Conservation (phyloP, 2,329 filamentous ascomycete genomes). For the Septoria linicola region DNA sequence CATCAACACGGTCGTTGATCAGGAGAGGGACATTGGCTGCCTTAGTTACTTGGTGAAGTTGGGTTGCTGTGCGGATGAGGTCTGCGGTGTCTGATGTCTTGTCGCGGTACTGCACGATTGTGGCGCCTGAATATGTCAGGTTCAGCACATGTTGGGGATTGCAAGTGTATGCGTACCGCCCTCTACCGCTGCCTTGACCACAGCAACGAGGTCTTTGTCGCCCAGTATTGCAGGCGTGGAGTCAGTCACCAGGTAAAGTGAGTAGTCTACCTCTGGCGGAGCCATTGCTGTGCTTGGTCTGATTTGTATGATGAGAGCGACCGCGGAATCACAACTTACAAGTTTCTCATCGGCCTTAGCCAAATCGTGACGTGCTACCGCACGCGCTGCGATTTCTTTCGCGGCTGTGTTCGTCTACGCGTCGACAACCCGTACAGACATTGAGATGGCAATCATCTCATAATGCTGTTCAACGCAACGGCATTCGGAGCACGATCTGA, state of each 20-base stretch:
- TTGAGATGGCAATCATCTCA: too few relatives aligned
- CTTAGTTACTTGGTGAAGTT: slow-evolving; percentile 69
- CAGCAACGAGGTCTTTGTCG: slow-evolving; percentile 63
- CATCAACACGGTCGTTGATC: slow-evolving; percentile 90
- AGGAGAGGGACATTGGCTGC: slow-evolving; percentile 72
- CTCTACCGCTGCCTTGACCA: slow-evolving; percentile 72
- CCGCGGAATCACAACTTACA: not conserved
- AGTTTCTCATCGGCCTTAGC: not conserved
- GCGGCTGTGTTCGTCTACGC: too few relatives aligned
- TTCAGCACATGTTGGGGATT: not conserved
- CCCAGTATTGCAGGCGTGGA: slow-evolving; percentile 83
- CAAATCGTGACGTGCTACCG: slow-evolving; percentile 4
- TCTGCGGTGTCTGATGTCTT: slow-evolving; percentile 74
- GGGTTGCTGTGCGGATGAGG: slow-evolving; percentile 68
- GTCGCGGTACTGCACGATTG: slow-evolving; percentile 86
- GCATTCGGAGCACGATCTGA: too few relatives aligned
- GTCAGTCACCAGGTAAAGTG: slow-evolving; percentile 88
- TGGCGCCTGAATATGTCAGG: slow-evolving; percentile 57
- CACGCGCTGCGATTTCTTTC: too few relatives aligned
- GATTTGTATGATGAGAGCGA: not conserved
- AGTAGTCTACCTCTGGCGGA: slow-evolving; percentile 61
- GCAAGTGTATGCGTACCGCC: slow-evolving; percentile 57
- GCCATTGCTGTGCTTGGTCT: slow-evolving; percentile 19
- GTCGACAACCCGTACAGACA: too few relatives aligned
- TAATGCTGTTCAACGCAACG: too few relatives aligned